A percentile compares a stretch with the other conserved stretches of the same genome.
phyloP scores from a whole-genome alignment of 768 basidiomycete genomes.

The Termitomyces sp. region DNA sequence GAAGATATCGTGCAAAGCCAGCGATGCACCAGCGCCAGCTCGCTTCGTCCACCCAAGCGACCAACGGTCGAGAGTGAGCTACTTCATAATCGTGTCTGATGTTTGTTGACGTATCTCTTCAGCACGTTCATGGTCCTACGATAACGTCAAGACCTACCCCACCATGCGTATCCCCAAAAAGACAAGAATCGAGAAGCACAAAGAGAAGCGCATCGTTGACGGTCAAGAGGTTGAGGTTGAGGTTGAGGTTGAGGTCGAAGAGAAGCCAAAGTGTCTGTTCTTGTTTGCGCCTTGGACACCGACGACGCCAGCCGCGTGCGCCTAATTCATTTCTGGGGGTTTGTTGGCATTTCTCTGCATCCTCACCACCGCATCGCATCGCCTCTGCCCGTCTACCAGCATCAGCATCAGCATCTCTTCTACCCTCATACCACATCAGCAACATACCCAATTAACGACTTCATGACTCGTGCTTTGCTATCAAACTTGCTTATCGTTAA shows the following conservation, averaged over 20 bases:
- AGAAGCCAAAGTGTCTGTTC: slow-evolving; percentile 61
- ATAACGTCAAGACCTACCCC: slow-evolving; percentile 65
- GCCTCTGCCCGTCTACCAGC: slow-evolving; percentile 7
- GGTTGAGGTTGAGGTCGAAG: slow-evolving; percentile 51
- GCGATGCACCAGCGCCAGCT: slow-evolving; percentile 16
- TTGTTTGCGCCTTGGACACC: slow-evolving; percentile 43
- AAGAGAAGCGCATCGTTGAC: slow-evolving; percentile 45
- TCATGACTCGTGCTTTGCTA: slow-evolving; percentile 6
- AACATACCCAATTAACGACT: slow-evolving; percentile 6
- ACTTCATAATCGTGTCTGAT: background rate
- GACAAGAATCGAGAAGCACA: slow-evolving; percentile 43
- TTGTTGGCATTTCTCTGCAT: slow-evolving; percentile 3
- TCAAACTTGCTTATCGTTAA: slow-evolving; percentile 7
- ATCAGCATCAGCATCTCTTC: background rate
- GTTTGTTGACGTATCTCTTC: slow-evolving; percentile 3
- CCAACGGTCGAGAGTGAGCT: slow-evolving; percentile 50
- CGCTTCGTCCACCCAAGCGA: slow-evolving; percentile 25
- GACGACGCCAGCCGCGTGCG: background rate
- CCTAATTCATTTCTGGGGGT: slow-evolving; percentile 1
- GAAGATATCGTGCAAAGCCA: slow-evolving; percentile 19
- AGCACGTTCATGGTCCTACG: slow-evolving; percentile 77
- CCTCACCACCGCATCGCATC: slow-evolving; percentile 8
- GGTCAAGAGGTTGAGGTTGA: slow-evolving; percentile 33
- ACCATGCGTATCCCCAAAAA: slow-evolving; percentile 51
- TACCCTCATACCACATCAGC: slow-evolving; percentile 10